These are phyloP conservation scores for Moniliophthora roreri DNA, from an alignment of 1,284 basidiomycete species.

Conservation along the genomic window DNA sequence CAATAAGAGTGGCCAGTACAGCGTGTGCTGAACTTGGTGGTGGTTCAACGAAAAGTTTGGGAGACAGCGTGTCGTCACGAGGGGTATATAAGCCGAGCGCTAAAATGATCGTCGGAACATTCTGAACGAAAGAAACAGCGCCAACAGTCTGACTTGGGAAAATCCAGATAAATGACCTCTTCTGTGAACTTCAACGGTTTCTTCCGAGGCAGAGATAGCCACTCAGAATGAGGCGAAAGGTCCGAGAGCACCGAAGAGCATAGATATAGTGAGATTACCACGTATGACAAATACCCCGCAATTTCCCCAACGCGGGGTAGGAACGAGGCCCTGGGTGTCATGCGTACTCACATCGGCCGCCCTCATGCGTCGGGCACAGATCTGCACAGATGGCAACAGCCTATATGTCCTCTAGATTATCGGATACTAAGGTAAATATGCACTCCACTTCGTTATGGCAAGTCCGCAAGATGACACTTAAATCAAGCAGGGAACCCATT, in stretches of 20 bases:
- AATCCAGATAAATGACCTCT: neutral
- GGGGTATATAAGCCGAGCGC: slow-evolving; percentile 1
- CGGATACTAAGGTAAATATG: too few relatives aligned
- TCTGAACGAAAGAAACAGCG: neutral
- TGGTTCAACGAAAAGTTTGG: neutral
- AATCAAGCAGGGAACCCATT: neutral
- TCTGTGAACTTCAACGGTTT: too few relatives aligned
- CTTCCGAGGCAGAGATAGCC: too few relatives aligned
- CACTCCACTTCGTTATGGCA: too few relatives aligned
- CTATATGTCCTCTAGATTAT: too few relatives aligned
- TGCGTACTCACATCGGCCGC: neutral
- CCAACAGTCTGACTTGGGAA: neutral
- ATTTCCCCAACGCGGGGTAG: slow-evolving; percentile 2
- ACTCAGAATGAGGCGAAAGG: too few relatives aligned
- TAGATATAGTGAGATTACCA: too few relatives aligned
- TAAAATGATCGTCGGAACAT: neutral
- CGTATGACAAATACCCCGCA: neutral
- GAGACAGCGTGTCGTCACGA: neutral
- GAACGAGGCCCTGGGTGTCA: neutral
- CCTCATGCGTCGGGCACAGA: neutral
- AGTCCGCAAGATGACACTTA: too few relatives aligned
- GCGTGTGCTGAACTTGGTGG: neutral
- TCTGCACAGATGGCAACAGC: neutral
- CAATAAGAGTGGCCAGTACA: neutral
- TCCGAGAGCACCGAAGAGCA: too few relatives aligned